Base-by-base conservation (phyloP, 768 basidiomycete species). In the Rhizopogon salebrosus region DNA sequence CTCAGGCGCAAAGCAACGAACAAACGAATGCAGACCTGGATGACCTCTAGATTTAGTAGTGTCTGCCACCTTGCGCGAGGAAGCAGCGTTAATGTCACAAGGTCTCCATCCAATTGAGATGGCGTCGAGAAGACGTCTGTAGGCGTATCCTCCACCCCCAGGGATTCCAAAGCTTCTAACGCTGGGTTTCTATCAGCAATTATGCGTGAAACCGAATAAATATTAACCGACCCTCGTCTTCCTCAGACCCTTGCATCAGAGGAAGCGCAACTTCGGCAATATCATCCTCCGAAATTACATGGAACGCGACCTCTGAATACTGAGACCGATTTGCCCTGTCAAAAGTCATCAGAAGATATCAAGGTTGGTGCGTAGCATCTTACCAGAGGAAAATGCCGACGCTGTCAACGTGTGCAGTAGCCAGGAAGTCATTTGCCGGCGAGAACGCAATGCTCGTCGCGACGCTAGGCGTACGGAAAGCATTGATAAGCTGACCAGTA, bases 1-100 rank as follows among this genome's bases (percentile, higher is more conserved):
- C 46, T 55, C 27, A 34, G 26, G 27, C 11, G 49, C 24, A 26
- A 23, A 34, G 35, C 20, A 26, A 22, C 7, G 22, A 22, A 46
- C 4, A 1, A 24, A 24, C 3, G 31, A 14, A n/a, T 38, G 51
- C 27, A 69, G 58, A 89, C 92, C 67, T 91, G 86, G 56, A 98
- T 98, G 27, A 92, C 85, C 59, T 98, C 97, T 16, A 99, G 76
- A 63, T 97, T 97, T 53, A 99, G 77, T n/a, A 99, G 72, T 0
- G 97, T 95, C 69, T 97, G 93, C 97, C 97, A 99, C 60, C 89
- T 79, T 13, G 92, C 85, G 36, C 95, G 85, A 14, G 97, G 97
- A 37, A 98, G 77, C 22, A 95, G 75, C 6, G 95, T 95, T 18
- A 99, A 73, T 1, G 97, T 98, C 48, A 98, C 80, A n/a, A 99